Base-by-base conservation (phyloP, 306 rosid genomes). In the Trifolium subterraneum region DNA sequence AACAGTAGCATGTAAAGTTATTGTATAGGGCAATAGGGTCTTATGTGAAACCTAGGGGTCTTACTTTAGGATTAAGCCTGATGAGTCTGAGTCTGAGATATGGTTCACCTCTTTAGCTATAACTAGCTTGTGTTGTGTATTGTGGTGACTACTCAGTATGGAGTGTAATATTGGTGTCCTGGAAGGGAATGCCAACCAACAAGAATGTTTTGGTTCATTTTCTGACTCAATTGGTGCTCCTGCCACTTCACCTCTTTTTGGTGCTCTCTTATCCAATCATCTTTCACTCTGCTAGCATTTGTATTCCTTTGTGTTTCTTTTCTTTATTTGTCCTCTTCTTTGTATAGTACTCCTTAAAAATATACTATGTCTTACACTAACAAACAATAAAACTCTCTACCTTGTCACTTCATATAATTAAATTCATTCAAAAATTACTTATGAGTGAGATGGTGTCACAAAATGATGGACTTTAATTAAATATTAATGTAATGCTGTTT, bases 101-200 rank as follows among this genome's bases (percentile, higher is more conserved):
- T 70, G 86, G 80, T 59, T 70, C 73, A 70, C 42, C 74, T 67
- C 39, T 56, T 79, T 74, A 72, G 78, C 76, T 33, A n/a, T 74
- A 72, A 75, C 76, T 33, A 15, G 78, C 76, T 33, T n/a, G 38
- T 39, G 33, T 59, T 59, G 65, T 13, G 63, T 8, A 23, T 16
- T 22, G 63, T 56, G 20, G 38, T 59, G 64, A 59, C 65, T 59
- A 59, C 19, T 59, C 39, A 44, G 64, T 64, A 76, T 71, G 51
- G 78, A 78, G 79, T 52, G 74, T 41, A 44, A 76, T 71, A 22
- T 22, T 22, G 66, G 77, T 56, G 85, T 83, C 78, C 44, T 54
- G 84, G 78, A 84, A 79, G 59, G 84, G 78, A 84, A 79, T 80
- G 72, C 88, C 85, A 86, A 89, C 92, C 85, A 86, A 89, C 94